phyloP scores from a whole-genome alignment of 2,329 filamentous ascomycete species.

The Stagonosporopsis chrysanthemi region DNA sequence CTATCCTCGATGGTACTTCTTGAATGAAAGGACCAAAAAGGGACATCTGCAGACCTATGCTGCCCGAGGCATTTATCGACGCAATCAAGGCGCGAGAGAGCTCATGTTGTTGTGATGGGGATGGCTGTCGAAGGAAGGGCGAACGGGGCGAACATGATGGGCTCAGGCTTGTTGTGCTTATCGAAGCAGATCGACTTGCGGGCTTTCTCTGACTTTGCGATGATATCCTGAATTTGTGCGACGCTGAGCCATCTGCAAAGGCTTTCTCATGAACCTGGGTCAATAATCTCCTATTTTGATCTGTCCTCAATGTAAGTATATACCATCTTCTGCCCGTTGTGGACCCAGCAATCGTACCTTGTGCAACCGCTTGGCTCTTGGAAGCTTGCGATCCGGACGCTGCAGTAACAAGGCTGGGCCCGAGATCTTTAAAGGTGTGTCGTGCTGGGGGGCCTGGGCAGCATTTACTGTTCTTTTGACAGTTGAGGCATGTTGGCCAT shows the following conservation, averaged over 20 bases:
- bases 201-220: conserved; percentile 24
- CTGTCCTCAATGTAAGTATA: conserved; percentile 11
- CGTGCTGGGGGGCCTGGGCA: conserved; percentile 46
- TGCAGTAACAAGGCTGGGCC: conserved; percentile 26
- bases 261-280: conserved; percentile 37
- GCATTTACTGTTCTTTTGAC: conserved; percentile 43
- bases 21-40: conserved; percentile 43
- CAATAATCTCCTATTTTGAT: conserved; percentile 20
- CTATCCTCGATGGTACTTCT: conserved; percentile 41
- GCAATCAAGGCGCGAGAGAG: conserved; percentile 39
- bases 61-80: conserved; percentile 32
- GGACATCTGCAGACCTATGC: conserved; percentile 40
- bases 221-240: conserved; percentile 41
- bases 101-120: conserved; percentile 36
- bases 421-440: conserved; percentile 44
- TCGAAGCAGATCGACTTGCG: conserved; percentile 16
- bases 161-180: conserved; percentile 21
- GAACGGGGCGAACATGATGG: conserved; percentile 25
- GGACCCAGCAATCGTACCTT: conserved; percentile 4
- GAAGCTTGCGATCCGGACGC: neutral
- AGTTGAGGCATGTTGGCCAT: conserved; percentile 46
- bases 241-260: conserved; percentile 37
- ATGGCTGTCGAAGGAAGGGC: conserved; percentile 32
- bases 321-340: neutral
- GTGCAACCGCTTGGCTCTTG: neutral